phyloP scores from a whole-genome alignment of 2,329 filamentous ascomycete genomes.

The Colletotrichum euphorbiae region DNA sequence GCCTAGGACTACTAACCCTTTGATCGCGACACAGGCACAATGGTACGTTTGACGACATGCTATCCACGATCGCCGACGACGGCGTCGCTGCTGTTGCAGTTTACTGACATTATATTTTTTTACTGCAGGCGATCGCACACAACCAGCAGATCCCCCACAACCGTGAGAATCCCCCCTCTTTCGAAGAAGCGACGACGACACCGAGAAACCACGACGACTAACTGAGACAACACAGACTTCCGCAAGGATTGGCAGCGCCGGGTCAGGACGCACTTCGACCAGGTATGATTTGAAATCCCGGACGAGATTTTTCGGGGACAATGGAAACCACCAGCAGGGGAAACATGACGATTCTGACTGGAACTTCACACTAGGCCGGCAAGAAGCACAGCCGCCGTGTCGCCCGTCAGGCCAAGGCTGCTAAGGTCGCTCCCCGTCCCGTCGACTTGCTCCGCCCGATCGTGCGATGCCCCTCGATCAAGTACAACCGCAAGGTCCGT shows the following conservation, averaged over 20 bases:
- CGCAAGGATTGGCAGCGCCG: constrained; percentile 99
- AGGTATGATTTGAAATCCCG: constrained; percentile 73
- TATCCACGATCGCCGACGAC: constrained; percentile 7
- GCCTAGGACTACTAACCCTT: constrained; percentile 46
- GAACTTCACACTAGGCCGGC: constrained; percentile 75
- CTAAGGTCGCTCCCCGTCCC: constrained; percentile 92
- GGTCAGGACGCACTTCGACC: constrained; percentile 99
- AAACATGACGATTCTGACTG: constrained; percentile 41
- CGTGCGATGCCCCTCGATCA: constrained; percentile 97
- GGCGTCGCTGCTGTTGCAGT: background rate
- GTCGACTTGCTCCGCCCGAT: constrained; percentile 97
- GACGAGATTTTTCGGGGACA: constrained; percentile 35
- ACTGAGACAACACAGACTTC: constrained; percentile 76
- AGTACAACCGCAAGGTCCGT: constrained; percentile 98
- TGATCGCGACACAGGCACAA: constrained; percentile 65
- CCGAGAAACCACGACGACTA: constrained; percentile 50
- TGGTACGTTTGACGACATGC: constrained; percentile 53
- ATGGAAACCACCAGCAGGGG: constrained; percentile 38
- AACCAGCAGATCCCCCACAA: constrained; percentile 98
- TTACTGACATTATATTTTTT: constrained; percentile 36
- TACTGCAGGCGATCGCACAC: constrained; percentile 87
- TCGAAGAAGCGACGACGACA: constrained; percentile 43
- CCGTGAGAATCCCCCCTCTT: constrained; percentile 69
- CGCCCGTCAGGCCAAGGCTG: constrained; percentile 94
- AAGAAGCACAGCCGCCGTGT: constrained; percentile 94